Percentiles rank a stretch among this genome's conserved stretches.
These are phyloP conservation scores for Diplotaxis tenuifolia DNA, from an alignment of 345 rosid genomes.

Conservation along the genomic window DNA sequence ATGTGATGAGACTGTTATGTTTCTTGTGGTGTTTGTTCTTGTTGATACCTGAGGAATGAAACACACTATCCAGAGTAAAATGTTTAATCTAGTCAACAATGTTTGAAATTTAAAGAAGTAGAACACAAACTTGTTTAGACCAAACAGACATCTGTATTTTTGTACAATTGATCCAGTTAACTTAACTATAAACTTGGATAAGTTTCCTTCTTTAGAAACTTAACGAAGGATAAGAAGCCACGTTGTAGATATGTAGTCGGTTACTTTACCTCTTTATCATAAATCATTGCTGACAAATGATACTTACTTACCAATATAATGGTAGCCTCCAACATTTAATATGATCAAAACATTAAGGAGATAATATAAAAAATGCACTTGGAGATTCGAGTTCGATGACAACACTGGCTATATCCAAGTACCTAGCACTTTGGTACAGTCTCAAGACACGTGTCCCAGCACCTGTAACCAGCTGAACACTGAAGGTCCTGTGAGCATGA, in stretches of 20 bases:
- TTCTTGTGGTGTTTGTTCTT: not conserved
- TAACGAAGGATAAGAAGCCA: not conserved
- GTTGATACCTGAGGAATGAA: not conserved
- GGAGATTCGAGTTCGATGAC: constrained; percentile 33
- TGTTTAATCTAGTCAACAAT: too few species aligned
- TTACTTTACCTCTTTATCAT: not conserved
- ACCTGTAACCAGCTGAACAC: constrained; percentile 44
- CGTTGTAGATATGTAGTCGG: not conserved
- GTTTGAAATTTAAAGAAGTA: too few species aligned
- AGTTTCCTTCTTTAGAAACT: not conserved
- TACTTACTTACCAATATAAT: constrained; percentile 6
- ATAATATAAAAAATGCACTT: constrained; percentile 22
- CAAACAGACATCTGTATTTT: too few species aligned
- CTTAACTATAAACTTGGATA: too few species aligned
- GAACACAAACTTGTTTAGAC: too few species aligned
- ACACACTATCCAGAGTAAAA: not conserved
- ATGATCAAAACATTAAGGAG: not conserved
- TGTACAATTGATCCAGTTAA: too few species aligned
- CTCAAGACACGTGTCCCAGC: constrained; percentile 46
- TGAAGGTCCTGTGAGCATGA: not conserved
- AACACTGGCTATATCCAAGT: constrained; percentile 32
- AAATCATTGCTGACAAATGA: not conserved
- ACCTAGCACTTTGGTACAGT: constrained; percentile 12
- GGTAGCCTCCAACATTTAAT: constrained; percentile 20
- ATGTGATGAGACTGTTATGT: not conserved